Percentiles rank a stretch among this genome's conserved stretches.
Evolutionary conservation across 73 alveolate genomes (phyloP).

Genomic region (Tetrahymena borealis): DNA sequence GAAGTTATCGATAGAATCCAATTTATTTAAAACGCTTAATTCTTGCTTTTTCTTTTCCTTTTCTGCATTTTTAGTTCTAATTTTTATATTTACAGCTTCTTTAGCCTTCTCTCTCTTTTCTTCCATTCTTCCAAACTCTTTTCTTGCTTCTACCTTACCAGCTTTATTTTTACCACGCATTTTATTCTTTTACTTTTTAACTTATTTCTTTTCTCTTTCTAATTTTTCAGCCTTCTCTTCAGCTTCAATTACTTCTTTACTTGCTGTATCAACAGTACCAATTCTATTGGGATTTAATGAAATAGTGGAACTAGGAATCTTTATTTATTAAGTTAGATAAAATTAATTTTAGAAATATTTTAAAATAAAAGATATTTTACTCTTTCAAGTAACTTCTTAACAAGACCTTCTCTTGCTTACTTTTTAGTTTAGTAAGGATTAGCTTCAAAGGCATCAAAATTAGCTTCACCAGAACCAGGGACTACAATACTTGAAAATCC

Average conservation of each 20-base stretch:
- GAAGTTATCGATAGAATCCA: slow-evolving; percentile 9
- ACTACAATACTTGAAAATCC: slow-evolving; percentile 77
- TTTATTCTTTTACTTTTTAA: slow-evolving; percentile 57
- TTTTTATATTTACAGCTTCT: slow-evolving; percentile 5
- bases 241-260: slow-evolving; percentile 67
- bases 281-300: slow-evolving; percentile 73
- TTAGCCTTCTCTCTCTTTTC: slow-evolving; percentile 16
- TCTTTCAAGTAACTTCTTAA: slow-evolving; percentile 61
- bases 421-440: slow-evolving; percentile 81
- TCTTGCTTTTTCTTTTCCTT: slow-evolving; percentile 32
- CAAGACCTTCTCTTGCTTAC: slow-evolving; percentile 80
- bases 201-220: slow-evolving; percentile 35
- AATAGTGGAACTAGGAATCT: slow-evolving; percentile 85
- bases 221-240: slow-evolving; percentile 69
- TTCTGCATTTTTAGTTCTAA: slow-evolving; percentile 37
- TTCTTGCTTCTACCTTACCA: slow-evolving; percentile 1
- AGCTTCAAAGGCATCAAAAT: slow-evolving; percentile 81
- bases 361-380: not conserved
- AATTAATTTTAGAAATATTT: not conserved
- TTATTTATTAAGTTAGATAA: slow-evolving; percentile 13
- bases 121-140: slow-evolving; percentile 7
- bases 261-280: slow-evolving; percentile 80
- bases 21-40: slow-evolving; percentile 1
- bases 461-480: slow-evolving; percentile 92
- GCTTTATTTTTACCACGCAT: slow-evolving; percentile 53